A percentile compares a stretch with the other conserved stretches of the same genome.
These are phyloP conservation scores for Dipodascus albidus DNA, from an alignment of 805 yeast species.

Conservation along the genomic window DNA sequence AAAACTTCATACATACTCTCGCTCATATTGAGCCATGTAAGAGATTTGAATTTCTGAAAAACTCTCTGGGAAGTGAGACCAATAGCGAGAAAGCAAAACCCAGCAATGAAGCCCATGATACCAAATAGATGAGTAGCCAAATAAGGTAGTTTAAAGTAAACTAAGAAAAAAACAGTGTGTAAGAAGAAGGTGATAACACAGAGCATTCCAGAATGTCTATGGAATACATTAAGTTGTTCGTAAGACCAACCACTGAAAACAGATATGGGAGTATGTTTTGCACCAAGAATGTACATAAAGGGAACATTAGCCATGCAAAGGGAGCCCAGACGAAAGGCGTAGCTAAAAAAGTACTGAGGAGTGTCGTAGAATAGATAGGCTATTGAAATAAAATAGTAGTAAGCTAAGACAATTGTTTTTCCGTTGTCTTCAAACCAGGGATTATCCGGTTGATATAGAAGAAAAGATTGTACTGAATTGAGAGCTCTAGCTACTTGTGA, in stretches of 20 bases:
- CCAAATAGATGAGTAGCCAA: slow-evolving; percentile 13
- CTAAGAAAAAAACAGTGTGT: slow-evolving; percentile 12
- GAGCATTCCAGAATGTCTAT: slow-evolving; percentile 28
- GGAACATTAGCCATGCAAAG: slow-evolving; percentile 14
- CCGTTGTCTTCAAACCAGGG: slow-evolving; percentile 9
- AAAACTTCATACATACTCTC: slow-evolving; percentile 13
- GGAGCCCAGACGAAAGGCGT: slow-evolving; percentile 17
- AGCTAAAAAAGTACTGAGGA: slow-evolving; percentile 6
- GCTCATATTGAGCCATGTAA: slow-evolving; percentile 5
- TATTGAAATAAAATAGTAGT: slow-evolving; percentile 7
- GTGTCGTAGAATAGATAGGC: slow-evolving; percentile 7
- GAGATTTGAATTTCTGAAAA: not conserved
- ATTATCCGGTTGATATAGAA: not conserved
- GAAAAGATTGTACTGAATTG: not conserved
- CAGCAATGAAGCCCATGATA: slow-evolving; percentile 14
- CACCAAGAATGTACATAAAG: slow-evolving; percentile 16
- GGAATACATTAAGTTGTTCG: slow-evolving; percentile 33
- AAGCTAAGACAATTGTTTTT: slow-evolving; percentile 4
- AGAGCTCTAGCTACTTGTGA: not conserved
- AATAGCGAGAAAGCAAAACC: slow-evolving; percentile 10
- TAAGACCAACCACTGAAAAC: slow-evolving; percentile 31
- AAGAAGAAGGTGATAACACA: slow-evolving; percentile 8
- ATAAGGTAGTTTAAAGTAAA: slow-evolving; percentile 12
- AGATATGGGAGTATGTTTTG: slow-evolving; percentile 16
- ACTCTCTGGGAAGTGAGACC: slow-evolving; percentile 11